phyloP scores from a whole-genome alignment of 306 rosid genomes.

The Prunus salicina region DNA sequence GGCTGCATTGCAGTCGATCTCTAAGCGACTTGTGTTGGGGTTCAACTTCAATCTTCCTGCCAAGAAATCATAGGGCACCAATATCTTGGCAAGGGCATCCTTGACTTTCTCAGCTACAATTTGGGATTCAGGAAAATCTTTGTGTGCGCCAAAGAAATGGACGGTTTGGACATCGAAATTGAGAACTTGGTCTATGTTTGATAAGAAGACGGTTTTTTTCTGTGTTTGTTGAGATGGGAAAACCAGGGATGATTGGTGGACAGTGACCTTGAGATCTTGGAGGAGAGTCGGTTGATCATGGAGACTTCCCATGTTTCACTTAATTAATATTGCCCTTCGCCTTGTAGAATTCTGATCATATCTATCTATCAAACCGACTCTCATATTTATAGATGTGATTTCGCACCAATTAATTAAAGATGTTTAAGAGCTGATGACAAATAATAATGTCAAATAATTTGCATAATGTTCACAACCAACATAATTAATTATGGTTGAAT shows the following conservation, averaged over 20 bases:
- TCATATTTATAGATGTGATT: too few relatives aligned
- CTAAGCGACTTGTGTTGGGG: conserved; percentile 39
- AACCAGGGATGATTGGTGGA: conserved; percentile 39
- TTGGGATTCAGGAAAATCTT: conserved; percentile 36
- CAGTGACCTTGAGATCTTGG: conserved; percentile 51
- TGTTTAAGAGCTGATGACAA: too few relatives aligned
- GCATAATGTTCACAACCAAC: background rate
- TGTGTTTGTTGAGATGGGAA: conserved; percentile 45
- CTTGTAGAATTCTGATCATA: background rate
- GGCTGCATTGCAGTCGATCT: conserved; percentile 54
- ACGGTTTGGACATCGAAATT: conserved; percentile 62
- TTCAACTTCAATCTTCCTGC: conserved; percentile 58
- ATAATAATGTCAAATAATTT: background rate
- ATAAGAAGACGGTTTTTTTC: conserved; percentile 53
- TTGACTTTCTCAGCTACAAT: conserved; percentile 37
- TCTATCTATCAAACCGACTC: too few relatives aligned
- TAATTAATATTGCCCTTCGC: background rate
- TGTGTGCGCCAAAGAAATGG: conserved; percentile 53
- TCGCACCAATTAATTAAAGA: too few relatives aligned
- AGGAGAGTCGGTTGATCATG: background rate
- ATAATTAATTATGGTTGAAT: too few relatives aligned
- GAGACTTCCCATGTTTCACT: background rate
- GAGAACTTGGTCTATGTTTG: conserved; percentile 76
- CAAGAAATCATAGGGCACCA: conserved; percentile 58
- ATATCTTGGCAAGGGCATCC: conserved; percentile 34